A percentile compares a stretch with the other conserved stretches of the same genome.
Evolutionary conservation across 148 eudicot genomes (phyloP).

Genomic region (Diospyros kaki): DNA sequence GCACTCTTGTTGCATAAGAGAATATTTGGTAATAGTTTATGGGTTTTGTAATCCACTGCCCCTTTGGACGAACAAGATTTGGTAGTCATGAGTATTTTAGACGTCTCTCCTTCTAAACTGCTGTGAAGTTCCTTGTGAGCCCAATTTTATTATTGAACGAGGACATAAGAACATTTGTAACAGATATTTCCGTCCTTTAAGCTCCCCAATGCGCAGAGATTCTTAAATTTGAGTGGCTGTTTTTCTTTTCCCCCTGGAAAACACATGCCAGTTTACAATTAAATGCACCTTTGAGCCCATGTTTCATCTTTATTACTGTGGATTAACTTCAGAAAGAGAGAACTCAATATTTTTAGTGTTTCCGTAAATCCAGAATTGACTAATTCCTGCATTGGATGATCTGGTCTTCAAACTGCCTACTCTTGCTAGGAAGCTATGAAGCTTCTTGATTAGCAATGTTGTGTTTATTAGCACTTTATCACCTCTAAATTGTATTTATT

Average conservation of each 20-base stretch:
- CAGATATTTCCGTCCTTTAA: not conserved
- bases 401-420: too few relatives aligned
- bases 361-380: too few relatives aligned
- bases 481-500: too few relatives aligned
- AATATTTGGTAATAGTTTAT: not conserved
- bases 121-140: not conserved
- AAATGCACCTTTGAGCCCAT: too few relatives aligned
- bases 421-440: too few relatives aligned
- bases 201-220: not conserved
- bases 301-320: too few relatives aligned
- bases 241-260: not conserved
- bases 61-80: not conserved
- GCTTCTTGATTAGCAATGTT: too few relatives aligned
- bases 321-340: too few relatives aligned
- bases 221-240: not conserved
- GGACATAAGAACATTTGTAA: not conserved
- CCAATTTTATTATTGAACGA: not conserved
- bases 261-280: too few relatives aligned
- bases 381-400: too few relatives aligned
- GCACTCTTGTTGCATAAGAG: constrained; percentile 23
- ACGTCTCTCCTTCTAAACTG: not conserved
- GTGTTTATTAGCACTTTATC: too few relatives aligned
- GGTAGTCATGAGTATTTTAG: not conserved
- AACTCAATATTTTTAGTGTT: too few relatives aligned
- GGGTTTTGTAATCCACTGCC: constrained; percentile 3